A percentile compares a stretch with the other conserved stretches of the same genome.
Conservation (phyloP, 2,329 filamentous ascomycete genomes). For the Seiridium unicorne region DNA sequence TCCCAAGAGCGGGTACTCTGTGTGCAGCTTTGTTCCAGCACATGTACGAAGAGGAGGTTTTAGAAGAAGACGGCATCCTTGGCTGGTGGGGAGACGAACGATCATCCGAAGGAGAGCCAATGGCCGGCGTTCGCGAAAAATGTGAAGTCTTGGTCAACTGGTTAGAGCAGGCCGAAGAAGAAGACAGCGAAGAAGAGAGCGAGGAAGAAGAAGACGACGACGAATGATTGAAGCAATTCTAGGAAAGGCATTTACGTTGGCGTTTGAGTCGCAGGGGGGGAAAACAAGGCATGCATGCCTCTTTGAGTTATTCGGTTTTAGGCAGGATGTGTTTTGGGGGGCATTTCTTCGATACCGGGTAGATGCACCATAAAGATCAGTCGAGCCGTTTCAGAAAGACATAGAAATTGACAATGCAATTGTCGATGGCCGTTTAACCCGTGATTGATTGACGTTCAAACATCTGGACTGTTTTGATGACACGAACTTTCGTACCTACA, state of each 20-base stretch:
- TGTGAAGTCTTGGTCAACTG: slow-evolving; percentile 81
- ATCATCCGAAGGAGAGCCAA: slow-evolving; percentile 63
- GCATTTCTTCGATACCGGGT: no score
- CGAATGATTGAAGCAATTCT: not conserved
- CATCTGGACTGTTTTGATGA: no score
- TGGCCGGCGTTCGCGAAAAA: slow-evolving; percentile 70
- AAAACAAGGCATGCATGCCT: not conserved
- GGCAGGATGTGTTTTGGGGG: no score
- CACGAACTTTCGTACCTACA: no score
- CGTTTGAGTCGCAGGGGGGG: not conserved
- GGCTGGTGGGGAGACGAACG: slow-evolving; percentile 82
- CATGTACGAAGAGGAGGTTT: slow-evolving; percentile 77
- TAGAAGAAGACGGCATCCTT: slow-evolving; percentile 86
- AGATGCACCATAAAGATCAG: no score
- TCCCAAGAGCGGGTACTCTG: slow-evolving; percentile 54
- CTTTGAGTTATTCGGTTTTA: no score
- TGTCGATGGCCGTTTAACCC: no score
- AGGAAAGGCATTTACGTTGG: slow-evolving; percentile 1
- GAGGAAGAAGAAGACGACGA: slow-evolving; percentile 48
- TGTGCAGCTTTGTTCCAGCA: slow-evolving; percentile 80
- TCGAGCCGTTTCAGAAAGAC: no score
- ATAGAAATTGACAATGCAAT: no score
- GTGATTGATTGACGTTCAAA: no score
- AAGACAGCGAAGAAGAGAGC: slow-evolving; percentile 69
- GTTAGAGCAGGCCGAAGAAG: slow-evolving; percentile 73